Percentiles rank a stretch among this genome's conserved stretches.
phyloP scores from a whole-genome alignment of 306 rosid species.

The Albizia julibrissin region DNA sequence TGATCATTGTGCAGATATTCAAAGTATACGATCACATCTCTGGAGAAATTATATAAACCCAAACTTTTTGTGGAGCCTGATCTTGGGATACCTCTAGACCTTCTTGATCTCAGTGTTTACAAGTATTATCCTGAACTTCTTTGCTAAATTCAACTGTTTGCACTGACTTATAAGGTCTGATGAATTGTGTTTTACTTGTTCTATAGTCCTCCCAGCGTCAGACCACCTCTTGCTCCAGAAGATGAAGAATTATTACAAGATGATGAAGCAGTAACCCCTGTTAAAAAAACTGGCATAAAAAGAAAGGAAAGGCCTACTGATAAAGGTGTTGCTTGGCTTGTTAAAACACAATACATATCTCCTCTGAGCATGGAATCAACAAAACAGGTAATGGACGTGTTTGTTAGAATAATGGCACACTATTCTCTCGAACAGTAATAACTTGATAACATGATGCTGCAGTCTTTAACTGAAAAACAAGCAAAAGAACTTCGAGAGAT shows the following conservation, averaged over 20 bases:
- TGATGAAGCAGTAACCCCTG: constrained; percentile 78
- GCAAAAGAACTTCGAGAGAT: constrained; percentile 91
- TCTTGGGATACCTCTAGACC: constrained; percentile 98
- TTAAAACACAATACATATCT: constrained; percentile 96
- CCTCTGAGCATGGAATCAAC: constrained; percentile 91
- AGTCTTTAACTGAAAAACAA: constrained; percentile 98
- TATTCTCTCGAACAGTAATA: constrained; percentile 28
- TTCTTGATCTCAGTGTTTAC: constrained; percentile 97
- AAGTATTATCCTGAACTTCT: constrained; percentile 59
- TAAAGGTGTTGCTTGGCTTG: constrained; percentile 99
- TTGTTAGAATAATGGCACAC: constrained; percentile 14
- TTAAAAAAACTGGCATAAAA: constrained; percentile 83
- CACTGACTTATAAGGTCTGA: constrained; percentile 36
- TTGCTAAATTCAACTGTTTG: constrained; percentile 28
- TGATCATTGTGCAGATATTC: constrained; percentile 68
- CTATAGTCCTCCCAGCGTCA: constrained; percentile 77
- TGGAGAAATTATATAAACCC: constrained; percentile 95
- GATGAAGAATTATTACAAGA: constrained; percentile 93
- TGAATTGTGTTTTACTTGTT: constrained; percentile 30
- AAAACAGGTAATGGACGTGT: constrained; percentile 67
- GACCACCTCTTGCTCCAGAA: constrained; percentile 76
- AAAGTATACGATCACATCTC: constrained; percentile 81
- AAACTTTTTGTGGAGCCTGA: constrained; percentile 97
- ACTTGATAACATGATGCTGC: constrained; percentile 34
- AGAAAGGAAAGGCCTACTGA: constrained; percentile 96